phyloP scores from a whole-genome alignment of 768 basidiomycete genomes.

The Leccinellum albellum region DNA sequence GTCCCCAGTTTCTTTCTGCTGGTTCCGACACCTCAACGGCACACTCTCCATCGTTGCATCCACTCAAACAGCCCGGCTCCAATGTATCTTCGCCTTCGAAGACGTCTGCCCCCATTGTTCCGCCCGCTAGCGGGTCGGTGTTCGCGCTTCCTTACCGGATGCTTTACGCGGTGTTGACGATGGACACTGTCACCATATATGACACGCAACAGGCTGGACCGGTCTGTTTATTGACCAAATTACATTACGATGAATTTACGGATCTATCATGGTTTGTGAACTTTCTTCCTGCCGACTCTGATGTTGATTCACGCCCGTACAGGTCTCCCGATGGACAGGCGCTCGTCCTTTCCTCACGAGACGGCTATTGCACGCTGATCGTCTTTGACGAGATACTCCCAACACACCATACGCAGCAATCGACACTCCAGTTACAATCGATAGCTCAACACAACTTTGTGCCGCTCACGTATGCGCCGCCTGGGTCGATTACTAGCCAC shows the following conservation, averaged over 20 bases:
- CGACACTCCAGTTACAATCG: conserved; percentile 83
- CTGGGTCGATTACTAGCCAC: conserved; percentile 12
- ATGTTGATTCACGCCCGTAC: conserved; percentile 1
- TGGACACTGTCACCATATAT: conserved; percentile 92
- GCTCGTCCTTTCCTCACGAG: conserved; percentile 85
- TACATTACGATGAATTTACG: conserved; percentile 98
- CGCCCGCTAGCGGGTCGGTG: conserved; percentile 57
- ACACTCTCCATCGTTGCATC: conserved; percentile 12
- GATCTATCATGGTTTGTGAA: conserved; percentile 86
- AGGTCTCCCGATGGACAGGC: conserved; percentile 98
- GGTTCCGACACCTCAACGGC: conserved; percentile 6
- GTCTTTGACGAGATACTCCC: conserved; percentile 93
- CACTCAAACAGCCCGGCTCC: conserved; percentile 12
- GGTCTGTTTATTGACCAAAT: conserved; percentile 84
- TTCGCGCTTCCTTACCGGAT: conserved; percentile 92
- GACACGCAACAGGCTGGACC: conserved; percentile 96
- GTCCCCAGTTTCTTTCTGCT: neutral
- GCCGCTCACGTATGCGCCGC: conserved; percentile 42
- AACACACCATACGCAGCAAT: conserved; percentile 85
- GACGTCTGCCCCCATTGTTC: conserved; percentile 28
- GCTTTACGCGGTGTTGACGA: conserved; percentile 93
- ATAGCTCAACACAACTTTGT: conserved; percentile 84
- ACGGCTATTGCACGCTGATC: conserved; percentile 95
- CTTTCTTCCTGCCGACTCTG: neutral
- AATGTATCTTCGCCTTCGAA: conserved; percentile 19